Percentiles rank a stretch among this genome's conserved stretches.
These are phyloP conservation scores for Rhododendron griersonianum DNA, from an alignment of 148 eudicot species.

Conservation along the genomic window DNA sequence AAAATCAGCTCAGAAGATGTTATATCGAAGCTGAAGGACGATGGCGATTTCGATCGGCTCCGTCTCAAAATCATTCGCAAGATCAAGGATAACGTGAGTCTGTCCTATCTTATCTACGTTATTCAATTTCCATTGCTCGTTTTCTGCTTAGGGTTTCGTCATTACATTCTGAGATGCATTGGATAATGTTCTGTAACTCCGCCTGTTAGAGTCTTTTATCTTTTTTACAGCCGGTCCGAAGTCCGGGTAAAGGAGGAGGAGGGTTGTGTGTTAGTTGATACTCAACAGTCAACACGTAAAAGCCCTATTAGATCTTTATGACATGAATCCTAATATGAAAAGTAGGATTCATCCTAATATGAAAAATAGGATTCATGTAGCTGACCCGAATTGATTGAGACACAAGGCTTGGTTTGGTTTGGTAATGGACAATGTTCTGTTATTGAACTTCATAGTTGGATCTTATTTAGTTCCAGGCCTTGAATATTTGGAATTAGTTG, in stretches of 20 bases:
- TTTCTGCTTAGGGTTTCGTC: not conserved
- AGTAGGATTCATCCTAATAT: not conserved
- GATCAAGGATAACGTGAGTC: slow-evolving; percentile 70
- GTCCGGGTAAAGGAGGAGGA: no score
- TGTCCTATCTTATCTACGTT: not conserved
- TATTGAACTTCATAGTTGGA: not conserved
- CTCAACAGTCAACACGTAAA: no score
- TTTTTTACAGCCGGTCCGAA: no score
- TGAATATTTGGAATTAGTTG: not conserved
- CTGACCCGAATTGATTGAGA: no score
- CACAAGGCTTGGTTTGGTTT: no score
- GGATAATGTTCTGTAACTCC: no score
- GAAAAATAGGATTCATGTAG: no score
- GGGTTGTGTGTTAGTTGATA: no score
- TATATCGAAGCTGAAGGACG: slow-evolving; percentile 78
- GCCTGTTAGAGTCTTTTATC: no score
- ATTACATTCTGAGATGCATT: no score
- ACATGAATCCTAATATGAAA: not conserved
- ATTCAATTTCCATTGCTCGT: no score
- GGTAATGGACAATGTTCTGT: not conserved
- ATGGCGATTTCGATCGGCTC: slow-evolving; percentile 52
- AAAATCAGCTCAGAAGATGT: slow-evolving; percentile 25
- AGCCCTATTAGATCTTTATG: no score
- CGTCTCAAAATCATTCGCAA: slow-evolving; percentile 82
- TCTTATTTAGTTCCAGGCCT: not conserved